These are phyloP conservation scores for Diaporthe velutina DNA, from an alignment of 2,329 filamentous ascomycete genomes.

Conservation along the genomic window DNA sequence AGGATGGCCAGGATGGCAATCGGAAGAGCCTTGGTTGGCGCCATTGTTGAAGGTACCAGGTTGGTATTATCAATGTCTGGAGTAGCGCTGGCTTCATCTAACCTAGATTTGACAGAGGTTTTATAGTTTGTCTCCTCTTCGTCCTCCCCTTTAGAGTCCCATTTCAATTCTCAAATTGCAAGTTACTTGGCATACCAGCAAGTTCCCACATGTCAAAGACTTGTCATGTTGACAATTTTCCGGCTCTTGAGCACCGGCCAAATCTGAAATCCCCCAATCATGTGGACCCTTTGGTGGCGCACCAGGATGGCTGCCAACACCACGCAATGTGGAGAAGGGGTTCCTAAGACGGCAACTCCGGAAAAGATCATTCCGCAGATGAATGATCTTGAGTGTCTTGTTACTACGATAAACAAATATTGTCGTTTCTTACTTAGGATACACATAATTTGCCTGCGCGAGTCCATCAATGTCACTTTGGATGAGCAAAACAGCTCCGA, in stretches of 20 bases:
- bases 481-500: not conserved
- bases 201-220: not conserved
- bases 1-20: constrained; percentile 3
- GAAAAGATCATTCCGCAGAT: not conserved
- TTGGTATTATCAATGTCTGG: not conserved
- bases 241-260: not conserved
- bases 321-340: not conserved
- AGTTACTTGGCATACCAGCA: not conserved
- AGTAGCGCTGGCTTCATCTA: not conserved
- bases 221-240: constrained; percentile 8
- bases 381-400: not conserved
- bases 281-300: not conserved
- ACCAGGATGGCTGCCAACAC: constrained; percentile 14
- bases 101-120: not conserved
- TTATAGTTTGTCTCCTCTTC: not conserved
- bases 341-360: not conserved
- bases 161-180: not conserved
- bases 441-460: not conserved
- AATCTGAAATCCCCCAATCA: constrained; percentile 23
- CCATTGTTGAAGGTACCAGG: not conserved
- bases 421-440: no score
- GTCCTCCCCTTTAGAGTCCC: not conserved
- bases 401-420: not conserved
- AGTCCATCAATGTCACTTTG: not conserved
- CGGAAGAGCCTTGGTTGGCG: not conserved